Base-by-base conservation (phyloP, 108 stramenopile species). In the Phaeodactylum tricornutum region DNA sequence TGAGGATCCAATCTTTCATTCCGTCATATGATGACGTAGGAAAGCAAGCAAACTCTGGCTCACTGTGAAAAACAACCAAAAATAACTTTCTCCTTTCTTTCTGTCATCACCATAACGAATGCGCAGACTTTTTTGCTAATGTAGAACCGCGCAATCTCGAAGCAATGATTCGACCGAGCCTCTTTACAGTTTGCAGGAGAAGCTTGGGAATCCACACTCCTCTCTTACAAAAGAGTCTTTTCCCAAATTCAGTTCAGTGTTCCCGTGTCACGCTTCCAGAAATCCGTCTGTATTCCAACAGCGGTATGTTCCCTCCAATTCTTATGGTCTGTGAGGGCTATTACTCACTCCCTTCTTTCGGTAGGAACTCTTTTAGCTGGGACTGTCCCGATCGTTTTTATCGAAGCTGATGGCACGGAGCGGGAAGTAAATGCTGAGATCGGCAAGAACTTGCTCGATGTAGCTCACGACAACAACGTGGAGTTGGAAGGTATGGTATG, bases 401-500 rank as follows among this genome's bases (percentile, higher is more conserved):
- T 81, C 21, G 79, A 81, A 38, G 61, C 74, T 0, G 73, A 68
- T 61, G 91, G 81, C 40, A 75, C 60, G 0, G 73, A 86, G 43
- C 62, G 62, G 26, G 49, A 62, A 37, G 81, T 84, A 19, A 53
- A 71, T 31, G 87, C 87, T 12, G 71, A 84, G 49, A 56, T 87
- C 23, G 84, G 86, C 4, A 62, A 76, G 40, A 63, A 93, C 61
- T 55, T 88, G 52, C 59, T 87, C 46, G 69, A 86, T 46, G 62
- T 81, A 39, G 84, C 91, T 33, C 86, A 93, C 63, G 75, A 78
- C 48, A 81, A 93, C 55, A 74, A 89, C 48, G 76, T 93, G 41
- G 87, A 93, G 61, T 61, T 90, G 25, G 88, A 90, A 61, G 88
- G 87, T 69, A 53, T 37, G 38, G 44, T 15, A 50, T 5, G 4